phyloP scores from a whole-genome alignment of 768 basidiomycete genomes.

The Boletellus sp. region DNA sequence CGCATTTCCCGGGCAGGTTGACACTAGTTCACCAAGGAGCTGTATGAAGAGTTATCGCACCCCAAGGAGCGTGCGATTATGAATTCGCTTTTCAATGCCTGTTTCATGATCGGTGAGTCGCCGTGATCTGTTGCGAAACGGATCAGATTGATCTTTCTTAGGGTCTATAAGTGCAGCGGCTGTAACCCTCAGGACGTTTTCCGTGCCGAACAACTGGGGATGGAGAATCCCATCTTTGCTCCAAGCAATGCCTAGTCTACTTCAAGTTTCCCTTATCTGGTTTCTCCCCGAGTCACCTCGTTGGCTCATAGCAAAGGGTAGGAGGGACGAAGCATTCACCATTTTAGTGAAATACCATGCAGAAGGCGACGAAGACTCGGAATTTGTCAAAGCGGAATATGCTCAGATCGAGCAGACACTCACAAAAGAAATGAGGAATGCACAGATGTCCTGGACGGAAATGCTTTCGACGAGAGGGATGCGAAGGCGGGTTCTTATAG shows the following conservation, averaged over 20 bases:
- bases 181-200: slow-evolving; percentile 59
- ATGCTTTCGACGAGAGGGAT: slow-evolving; percentile 8
- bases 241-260: slow-evolving; percentile 49
- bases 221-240: slow-evolving; percentile 63
- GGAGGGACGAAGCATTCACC: slow-evolving; percentile 43
- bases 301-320: slow-evolving; percentile 59
- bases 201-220: slow-evolving; percentile 54
- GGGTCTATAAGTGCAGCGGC: slow-evolving; percentile 41
- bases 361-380: slow-evolving; percentile 47
- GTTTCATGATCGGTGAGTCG: slow-evolving; percentile 2
- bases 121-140: background rate
- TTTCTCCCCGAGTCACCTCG: slow-evolving; percentile 64
- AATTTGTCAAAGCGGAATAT: slow-evolving; percentile 57
- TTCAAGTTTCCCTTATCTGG: slow-evolving; percentile 54
- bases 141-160: background rate
- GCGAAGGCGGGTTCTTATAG: slow-evolving; percentile 13
- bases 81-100: background rate
- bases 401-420: slow-evolving; percentile 54
- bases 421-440: slow-evolving; percentile 23
- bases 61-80: slow-evolving; percentile 13
- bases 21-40: background rate
- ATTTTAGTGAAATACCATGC: slow-evolving; percentile 58
- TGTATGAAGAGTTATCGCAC: slow-evolving; percentile 9
- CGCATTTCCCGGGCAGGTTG: background rate
- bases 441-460: background rate